Conservation (phyloP, 441 rosid genomes). For the Flueggea neowawraea region DNA sequence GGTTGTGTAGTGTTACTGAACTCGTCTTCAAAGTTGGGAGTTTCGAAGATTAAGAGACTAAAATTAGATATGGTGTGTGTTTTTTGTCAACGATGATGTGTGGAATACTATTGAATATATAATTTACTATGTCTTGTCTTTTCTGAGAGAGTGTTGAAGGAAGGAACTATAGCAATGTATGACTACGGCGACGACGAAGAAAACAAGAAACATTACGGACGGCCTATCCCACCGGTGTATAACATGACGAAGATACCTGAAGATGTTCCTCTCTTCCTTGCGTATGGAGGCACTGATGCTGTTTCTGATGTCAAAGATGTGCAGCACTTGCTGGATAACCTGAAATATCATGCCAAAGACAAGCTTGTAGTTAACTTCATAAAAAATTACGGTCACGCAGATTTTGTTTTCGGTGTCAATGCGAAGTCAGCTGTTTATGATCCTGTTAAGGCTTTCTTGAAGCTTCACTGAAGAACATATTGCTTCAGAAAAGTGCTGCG, state of each 20-base stretch:
- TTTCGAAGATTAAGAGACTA: no score
- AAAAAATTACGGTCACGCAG: slow-evolving; percentile 69
- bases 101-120: not conserved
- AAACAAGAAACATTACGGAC: slow-evolving; percentile 45
- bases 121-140: not conserved
- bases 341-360: slow-evolving; percentile 56
- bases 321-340: slow-evolving; percentile 40
- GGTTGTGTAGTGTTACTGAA: no score
- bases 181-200: slow-evolving; percentile 28
- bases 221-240: slow-evolving; percentile 36
- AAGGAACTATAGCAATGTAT: slow-evolving; percentile 36
- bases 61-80: no score
- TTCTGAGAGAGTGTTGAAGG: slow-evolving; percentile 26
- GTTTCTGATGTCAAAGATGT: slow-evolving; percentile 59
- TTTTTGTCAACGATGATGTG: no score
- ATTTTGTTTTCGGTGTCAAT: slow-evolving; percentile 71
- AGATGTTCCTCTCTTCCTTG: slow-evolving; percentile 60
- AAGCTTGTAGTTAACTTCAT: slow-evolving; percentile 53
- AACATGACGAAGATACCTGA: slow-evolving; percentile 50
- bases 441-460: slow-evolving; percentile 16
- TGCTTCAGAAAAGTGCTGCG: no score
- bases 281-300: slow-evolving; percentile 60
- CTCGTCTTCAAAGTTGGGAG: no score
- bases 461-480: slow-evolving; percentile 5
- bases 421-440: slow-evolving; percentile 64